Conservation (phyloP, 2,329 filamentous ascomycete genomes). For the Aspergillus sp. region DNA sequence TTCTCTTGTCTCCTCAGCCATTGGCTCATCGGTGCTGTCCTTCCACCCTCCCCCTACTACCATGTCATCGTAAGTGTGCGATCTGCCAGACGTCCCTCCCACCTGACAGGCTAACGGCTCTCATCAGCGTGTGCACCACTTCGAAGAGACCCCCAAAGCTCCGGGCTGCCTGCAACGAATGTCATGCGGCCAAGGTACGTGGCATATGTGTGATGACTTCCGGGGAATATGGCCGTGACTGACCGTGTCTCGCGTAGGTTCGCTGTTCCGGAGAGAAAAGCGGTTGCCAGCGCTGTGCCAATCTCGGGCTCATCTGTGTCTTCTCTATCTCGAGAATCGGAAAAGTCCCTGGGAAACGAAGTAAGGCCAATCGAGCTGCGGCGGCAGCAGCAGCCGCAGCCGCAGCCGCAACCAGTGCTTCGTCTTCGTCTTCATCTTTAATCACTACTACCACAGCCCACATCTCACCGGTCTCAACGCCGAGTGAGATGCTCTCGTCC, state of each 20-base stretch:
- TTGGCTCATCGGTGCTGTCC: neutral
- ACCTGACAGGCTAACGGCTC: constrained; percentile 4
- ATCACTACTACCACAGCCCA: constrained; percentile 27
- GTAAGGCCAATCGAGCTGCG: constrained; percentile 15
- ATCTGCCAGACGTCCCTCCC: neutral
- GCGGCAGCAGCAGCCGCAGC: constrained; percentile 4
- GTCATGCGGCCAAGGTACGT: constrained; percentile 15
- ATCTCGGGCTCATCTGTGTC: constrained; percentile 12
- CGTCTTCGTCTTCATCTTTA: constrained; percentile 10
- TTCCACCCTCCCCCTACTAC: neutral
- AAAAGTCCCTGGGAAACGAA: constrained; percentile 17
- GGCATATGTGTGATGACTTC: neutral
- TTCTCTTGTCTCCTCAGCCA: neutral
- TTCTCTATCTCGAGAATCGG: constrained; percentile 19
- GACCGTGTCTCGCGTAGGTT: constrained; percentile 5
- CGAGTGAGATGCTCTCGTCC: neutral
- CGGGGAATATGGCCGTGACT: neutral
- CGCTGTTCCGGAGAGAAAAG: constrained; percentile 18
- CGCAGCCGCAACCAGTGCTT: neutral
- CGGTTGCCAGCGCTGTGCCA: constrained; percentile 16
- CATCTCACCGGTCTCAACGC: constrained; percentile 24
- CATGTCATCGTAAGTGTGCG: constrained; percentile 8
- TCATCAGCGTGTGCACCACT: neutral
- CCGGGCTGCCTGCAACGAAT: constrained; percentile 16
- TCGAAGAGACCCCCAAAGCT: constrained; percentile 16